Conservation (phyloP, 805 yeast genomes). For the Saccharomycopsis sp. region DNA sequence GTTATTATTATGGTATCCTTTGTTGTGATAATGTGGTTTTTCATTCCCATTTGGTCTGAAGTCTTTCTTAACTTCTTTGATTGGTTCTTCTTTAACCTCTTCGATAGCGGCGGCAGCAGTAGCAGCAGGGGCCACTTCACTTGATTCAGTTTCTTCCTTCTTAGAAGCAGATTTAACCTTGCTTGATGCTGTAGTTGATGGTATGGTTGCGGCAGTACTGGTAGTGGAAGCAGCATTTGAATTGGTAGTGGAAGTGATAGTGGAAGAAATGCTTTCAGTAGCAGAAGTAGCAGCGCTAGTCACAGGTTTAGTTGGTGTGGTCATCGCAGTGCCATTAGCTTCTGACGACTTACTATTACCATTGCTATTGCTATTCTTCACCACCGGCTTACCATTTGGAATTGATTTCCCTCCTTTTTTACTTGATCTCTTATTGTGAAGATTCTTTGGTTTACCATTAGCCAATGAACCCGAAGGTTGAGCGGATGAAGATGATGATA, state of each 20-base stretch:
- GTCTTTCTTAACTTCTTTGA: background rate
- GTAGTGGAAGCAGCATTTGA: background rate
- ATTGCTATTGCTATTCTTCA: too few species aligned
- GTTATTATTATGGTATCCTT: slow-evolving; percentile 22
- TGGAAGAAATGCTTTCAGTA: background rate
- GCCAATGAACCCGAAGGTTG: background rate
- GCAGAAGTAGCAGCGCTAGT: background rate
- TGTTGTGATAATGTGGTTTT: slow-evolving; percentile 10
- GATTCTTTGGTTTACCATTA: slow-evolving; percentile 7
- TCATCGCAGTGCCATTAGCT: too few species aligned
- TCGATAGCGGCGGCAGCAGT: background rate
- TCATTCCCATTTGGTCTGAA: background rate
- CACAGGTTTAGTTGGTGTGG: too few species aligned
- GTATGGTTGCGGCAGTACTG: too few species aligned
- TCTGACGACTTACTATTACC: too few species aligned
- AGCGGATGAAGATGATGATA: slow-evolving; percentile 14
- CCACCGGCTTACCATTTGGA: background rate
- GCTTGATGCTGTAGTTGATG: too few species aligned
- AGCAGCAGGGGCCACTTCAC: too few species aligned
- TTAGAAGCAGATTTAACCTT: background rate
- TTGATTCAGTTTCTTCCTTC: too few species aligned
- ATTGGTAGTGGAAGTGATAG: background rate
- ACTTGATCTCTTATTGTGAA: slow-evolving; percentile 12
- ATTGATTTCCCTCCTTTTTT: slow-evolving; percentile 6
- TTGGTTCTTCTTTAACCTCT: background rate